Conservation (phyloP, 2,329 filamentous ascomycete species). For the Talaromyces islandicus region DNA sequence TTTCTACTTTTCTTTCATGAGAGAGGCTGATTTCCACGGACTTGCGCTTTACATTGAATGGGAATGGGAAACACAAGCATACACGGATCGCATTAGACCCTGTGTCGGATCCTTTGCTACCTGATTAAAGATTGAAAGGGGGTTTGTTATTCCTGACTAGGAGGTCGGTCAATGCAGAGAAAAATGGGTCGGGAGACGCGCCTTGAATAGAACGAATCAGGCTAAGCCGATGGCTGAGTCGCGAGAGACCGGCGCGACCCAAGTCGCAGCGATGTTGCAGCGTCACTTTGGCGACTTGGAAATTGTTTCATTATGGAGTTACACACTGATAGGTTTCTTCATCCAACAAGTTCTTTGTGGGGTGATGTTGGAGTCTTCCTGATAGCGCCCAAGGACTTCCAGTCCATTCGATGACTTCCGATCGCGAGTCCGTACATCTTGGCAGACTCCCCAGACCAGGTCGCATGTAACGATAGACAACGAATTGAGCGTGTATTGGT, state of each 20-base stretch:
- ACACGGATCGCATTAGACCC: neutral
- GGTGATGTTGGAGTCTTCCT: too few species aligned
- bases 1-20: neutral
- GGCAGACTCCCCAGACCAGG: too few species aligned
- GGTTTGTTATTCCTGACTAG: neutral
- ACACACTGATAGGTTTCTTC: neutral
- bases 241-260: too few species aligned
- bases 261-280: neutral
- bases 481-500: neutral
- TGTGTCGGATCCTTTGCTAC: neutral
- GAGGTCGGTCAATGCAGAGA: neutral
- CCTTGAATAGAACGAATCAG: neutral
- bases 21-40: too few species aligned
- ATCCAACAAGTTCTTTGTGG: neutral
- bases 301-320: neutral
- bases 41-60: neutral
- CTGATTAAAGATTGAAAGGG: neutral
- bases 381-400: neutral
- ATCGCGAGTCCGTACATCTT: neutral
- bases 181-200: too few species aligned
- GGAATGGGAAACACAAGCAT: neutral
- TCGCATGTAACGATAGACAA: neutral
- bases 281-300: neutral
- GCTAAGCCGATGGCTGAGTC: neutral
- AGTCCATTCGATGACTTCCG: neutral